Evolutionary conservation across 441 rosid species (phyloP).

Genomic region (Populus hybrid): DNA sequence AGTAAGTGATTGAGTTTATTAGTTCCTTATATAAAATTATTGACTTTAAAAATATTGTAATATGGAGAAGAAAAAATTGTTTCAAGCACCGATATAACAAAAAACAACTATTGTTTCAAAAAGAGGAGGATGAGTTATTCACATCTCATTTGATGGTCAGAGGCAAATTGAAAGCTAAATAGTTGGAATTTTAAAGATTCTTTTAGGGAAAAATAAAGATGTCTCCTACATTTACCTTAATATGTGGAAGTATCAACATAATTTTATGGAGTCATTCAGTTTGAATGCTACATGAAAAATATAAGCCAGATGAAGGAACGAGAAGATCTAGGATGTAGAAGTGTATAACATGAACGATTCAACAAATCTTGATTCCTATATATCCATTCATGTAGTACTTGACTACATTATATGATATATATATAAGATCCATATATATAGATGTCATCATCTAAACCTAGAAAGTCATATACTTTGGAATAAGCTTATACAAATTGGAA

Average conservation of each 20-base stretch:
- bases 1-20: conserved; percentile 4
- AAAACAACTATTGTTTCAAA: not conserved
- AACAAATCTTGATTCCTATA: not conserved
- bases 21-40: conserved; percentile 5
- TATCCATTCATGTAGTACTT: not conserved
- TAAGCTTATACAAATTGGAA: not conserved
- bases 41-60: not conserved
- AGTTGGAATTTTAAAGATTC: conserved; percentile 3
- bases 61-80: not conserved
- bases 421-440: not conserved
- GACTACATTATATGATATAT: not conserved
- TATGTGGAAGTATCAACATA: conserved; percentile 12
- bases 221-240: conserved; percentile 9
- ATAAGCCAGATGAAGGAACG: conserved; percentile 3
- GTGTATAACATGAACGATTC: not conserved
- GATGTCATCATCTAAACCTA: not conserved
- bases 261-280: conserved; percentile 12
- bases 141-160: conserved; percentile 7
- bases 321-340: conserved; percentile 3
- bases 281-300: conserved; percentile 2
- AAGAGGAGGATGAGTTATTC: not conserved
- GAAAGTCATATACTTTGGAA: conserved; percentile 1
- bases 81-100: not conserved
- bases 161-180: not conserved
- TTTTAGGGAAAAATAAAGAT: not conserved